A percentile compares a stretch with the other conserved stretches of the same genome.
These are phyloP conservation scores for Dipteronia sinensis DNA, from an alignment of 345 rosid genomes.

Conservation along the genomic window DNA sequence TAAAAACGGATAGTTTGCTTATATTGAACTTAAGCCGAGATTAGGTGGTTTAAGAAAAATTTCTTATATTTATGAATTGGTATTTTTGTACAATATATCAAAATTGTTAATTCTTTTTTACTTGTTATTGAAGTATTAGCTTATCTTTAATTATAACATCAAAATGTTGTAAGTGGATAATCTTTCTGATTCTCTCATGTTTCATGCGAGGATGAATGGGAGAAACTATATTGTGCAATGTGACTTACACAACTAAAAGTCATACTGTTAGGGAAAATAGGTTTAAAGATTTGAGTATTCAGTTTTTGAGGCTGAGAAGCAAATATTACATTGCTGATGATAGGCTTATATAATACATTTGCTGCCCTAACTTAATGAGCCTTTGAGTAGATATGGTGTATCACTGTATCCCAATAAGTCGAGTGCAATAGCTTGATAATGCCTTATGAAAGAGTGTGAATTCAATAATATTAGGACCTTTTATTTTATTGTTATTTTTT, in stretches of 20 bases:
- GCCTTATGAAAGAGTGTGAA: not conserved
- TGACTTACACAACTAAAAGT: not conserved
- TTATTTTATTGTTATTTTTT: not conserved
- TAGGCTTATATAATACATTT: not conserved
- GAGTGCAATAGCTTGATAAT: not conserved
- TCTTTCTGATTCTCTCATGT: not conserved
- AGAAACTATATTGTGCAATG: not conserved
- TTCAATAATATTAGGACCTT: not conserved
- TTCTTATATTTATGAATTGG: not conserved
- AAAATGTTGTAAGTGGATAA: not conserved
- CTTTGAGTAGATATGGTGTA: not conserved
- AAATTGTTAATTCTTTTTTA: not conserved
- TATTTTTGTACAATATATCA: not conserved
- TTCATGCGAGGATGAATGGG: not conserved
- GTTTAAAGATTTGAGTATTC: not conserved
- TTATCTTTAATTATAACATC: not conserved
- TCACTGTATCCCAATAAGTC: too few species aligned
- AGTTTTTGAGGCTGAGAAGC: not conserved
- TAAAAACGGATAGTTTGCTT: not conserved
- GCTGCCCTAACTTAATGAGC: not conserved
- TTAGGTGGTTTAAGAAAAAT: constrained; percentile 1
- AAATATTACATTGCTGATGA: not conserved
- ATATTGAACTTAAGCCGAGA: not conserved
- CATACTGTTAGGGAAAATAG: not conserved
- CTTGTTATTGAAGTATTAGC: not conserved